Evolutionary conservation across 495 filamentous ascomycete genomes (phyloP).

Genomic region (Xylaria intraflava): DNA sequence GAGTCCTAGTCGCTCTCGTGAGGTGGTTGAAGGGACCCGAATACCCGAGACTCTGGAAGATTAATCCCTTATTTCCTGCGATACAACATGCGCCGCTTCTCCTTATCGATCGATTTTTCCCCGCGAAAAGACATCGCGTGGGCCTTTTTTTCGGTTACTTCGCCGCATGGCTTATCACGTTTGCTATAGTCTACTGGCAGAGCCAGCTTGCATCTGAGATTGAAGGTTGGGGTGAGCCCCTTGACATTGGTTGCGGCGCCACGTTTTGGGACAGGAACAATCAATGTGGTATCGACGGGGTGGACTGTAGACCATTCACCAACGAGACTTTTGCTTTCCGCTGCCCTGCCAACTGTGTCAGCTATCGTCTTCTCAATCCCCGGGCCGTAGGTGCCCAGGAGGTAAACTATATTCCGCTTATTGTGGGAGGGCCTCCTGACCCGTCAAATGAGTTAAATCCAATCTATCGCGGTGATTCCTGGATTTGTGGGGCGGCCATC

Average conservation of each 20-base stretch:
- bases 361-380: conserved; percentile 60
- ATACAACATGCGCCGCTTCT: conserved; percentile 63
- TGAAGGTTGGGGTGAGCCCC: conserved; percentile 59
- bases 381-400: conserved; percentile 68
- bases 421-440: conserved; percentile 66
- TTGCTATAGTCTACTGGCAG: conserved; percentile 58
- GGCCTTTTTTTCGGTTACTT: conserved; percentile 56
- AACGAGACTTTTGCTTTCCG: conserved; percentile 64
- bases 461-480: conserved; percentile 75
- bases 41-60: conserved; percentile 54
- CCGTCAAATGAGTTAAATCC: conserved; percentile 35
- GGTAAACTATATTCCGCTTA: conserved; percentile 60
- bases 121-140: conserved; percentile 55
- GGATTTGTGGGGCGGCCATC: conserved; percentile 74
- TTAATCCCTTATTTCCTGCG: conserved; percentile 61
- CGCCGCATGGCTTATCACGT: conserved; percentile 64
- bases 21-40: conserved; percentile 69
- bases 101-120: conserved; percentile 55
- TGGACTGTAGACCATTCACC: conserved; percentile 73
- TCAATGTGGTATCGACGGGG: conserved; percentile 71
- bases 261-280: conserved; percentile 62
- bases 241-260: conserved; percentile 60
- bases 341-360: conserved; percentile 70
- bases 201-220: conserved; percentile 59
- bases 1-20: conserved; percentile 35